Base-by-base conservation (phyloP, 176 grass and related monocot genomes). In the Leersia perrieri region DNA sequence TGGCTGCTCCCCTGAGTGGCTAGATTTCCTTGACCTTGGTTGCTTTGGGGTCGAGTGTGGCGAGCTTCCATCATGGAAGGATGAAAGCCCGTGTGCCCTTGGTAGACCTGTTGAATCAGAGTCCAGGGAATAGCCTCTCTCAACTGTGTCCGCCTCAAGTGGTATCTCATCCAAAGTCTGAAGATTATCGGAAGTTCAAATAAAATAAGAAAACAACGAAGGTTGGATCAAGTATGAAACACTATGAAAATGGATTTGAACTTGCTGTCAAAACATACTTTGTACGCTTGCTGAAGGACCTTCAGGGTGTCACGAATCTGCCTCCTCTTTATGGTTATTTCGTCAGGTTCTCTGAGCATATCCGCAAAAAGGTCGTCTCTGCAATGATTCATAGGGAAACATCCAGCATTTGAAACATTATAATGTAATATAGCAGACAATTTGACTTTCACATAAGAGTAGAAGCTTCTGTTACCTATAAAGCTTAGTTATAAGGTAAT, bases 161-260 rank as follows among this genome's bases (percentile, higher is more conserved):
- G 97, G 97, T 83, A 99, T 93, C 72, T 99, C 93, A 25, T 99
- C 97, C 84, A 99, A 84, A 73, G 93, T 95, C 97, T 99, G 72
- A 23, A 78, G 26, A 63, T 70, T 78, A 36, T 39, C 63, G 66
- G 53, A 76, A 75, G 1, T 22, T 62, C 35, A 55, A 40, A 30
- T 0, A 13, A 68, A 42, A 39, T 3, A 22, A 45, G n/a, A n/a
- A n/a, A n/a, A n/a, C n/a, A n/a, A 34, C 18, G 72, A 29, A 40
- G 0, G 7, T 33, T 11, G 30, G 68, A 79, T 64, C 62, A 73
- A 85, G 69, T 53, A 68, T 16, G 33, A 73, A 12, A 69, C 25
- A 40, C 28, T 28, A 67, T 72, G 15, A 0, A 68, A 68, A 83
- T 66, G 7, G 13, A 23, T n/a, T n/a, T n/a, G 33, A 49, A 11